phyloP scores from a whole-genome alignment of 2,329 filamentous ascomycete species.

The Microsporum ferrugineum region DNA sequence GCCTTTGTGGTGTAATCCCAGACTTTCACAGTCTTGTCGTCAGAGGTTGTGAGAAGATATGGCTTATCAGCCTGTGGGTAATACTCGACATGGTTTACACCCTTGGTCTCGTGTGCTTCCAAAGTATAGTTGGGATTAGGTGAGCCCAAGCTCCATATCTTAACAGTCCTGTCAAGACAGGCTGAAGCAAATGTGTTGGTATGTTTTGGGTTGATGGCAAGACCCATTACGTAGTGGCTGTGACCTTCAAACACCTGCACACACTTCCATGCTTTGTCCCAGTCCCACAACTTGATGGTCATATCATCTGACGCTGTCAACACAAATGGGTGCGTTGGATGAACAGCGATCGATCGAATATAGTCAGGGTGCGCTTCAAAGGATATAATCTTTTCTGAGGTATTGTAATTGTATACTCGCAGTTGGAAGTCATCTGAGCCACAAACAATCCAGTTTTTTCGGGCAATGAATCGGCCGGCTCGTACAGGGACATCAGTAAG shows the following conservation, averaged over 20 bases:
- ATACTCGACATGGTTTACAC: constrained; percentile 95
- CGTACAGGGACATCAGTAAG: constrained; percentile 95
- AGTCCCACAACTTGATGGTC: constrained; percentile 98
- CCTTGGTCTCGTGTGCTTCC: constrained; percentile 93
- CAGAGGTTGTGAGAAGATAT: constrained; percentile 90
- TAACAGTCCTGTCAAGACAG: constrained; percentile 90
- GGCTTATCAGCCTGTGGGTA: constrained; percentile 58
- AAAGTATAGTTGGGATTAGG: constrained; percentile 92
- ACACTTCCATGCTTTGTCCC: constrained; percentile 97
- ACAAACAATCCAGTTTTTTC: constrained; percentile 98
- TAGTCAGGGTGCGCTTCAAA: constrained; percentile 98
- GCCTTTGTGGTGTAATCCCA: constrained; percentile 99
- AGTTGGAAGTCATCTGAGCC: constrained; percentile 84
- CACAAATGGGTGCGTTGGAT: constrained; percentile 90
- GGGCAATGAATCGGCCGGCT: constrained; percentile 87
- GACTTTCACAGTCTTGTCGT: constrained; percentile 92
- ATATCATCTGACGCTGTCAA: constrained; percentile 95
- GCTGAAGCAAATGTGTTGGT: constrained; percentile 88
- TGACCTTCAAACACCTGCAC: constrained; percentile 95
- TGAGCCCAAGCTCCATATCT: constrained; percentile 94
- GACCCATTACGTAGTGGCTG: constrained; percentile 90
- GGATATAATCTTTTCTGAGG: constrained; percentile 91
- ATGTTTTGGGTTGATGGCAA: constrained; percentile 95
- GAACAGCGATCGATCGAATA: constrained; percentile 90
- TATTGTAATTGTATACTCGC: constrained; percentile 98